phyloP scores from a whole-genome alignment of 192 early-diverging fungal species.

The Chytriomyces hyalinus region DNA sequence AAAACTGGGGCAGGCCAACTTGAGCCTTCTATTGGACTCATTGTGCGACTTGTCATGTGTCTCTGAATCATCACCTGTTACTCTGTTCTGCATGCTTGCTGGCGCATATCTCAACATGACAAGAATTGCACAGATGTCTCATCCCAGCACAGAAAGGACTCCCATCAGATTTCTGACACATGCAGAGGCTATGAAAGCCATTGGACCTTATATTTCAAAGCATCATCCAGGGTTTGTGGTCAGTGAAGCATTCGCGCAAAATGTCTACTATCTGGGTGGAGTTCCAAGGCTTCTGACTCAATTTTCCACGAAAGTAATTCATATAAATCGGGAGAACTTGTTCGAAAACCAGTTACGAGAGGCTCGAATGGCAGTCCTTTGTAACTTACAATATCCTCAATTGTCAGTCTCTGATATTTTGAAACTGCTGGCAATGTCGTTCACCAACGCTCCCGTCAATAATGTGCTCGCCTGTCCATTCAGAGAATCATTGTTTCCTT shows the following conservation, averaged over 20 bases:
- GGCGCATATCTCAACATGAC: conserved; percentile 26
- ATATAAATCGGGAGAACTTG: background rate
- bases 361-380: background rate
- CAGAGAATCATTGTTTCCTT: background rate
- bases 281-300: conserved; percentile 36
- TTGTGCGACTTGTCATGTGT: conserved; percentile 16
- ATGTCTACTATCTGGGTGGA: conserved; percentile 28
- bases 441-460: conserved; percentile 27
- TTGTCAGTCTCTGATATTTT: conserved; percentile 31
- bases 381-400: background rate
- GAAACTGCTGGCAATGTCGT: conserved; percentile 27
- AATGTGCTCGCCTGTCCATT: conserved; percentile 25
- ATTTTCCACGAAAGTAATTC: conserved; percentile 1
- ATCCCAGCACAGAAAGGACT: conserved; percentile 21
- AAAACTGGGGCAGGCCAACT: conserved; percentile 20
- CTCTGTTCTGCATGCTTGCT: conserved; percentile 31
- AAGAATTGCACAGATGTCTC: conserved; percentile 18
- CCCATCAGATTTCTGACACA: conserved; percentile 27
- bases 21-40: conserved; percentile 29
- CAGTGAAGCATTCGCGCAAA: conserved; percentile 20
- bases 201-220: conserved; percentile 23
- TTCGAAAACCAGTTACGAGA: background rate
- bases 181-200: conserved; percentile 21
- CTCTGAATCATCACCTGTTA: background rate
- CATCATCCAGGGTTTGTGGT: conserved; percentile 21